A percentile compares a stretch with the other conserved stretches of the same genome.
These are phyloP conservation scores for Pythium apleroticum DNA, from an alignment of 352 stramenopile species.

Conservation along the genomic window DNA sequence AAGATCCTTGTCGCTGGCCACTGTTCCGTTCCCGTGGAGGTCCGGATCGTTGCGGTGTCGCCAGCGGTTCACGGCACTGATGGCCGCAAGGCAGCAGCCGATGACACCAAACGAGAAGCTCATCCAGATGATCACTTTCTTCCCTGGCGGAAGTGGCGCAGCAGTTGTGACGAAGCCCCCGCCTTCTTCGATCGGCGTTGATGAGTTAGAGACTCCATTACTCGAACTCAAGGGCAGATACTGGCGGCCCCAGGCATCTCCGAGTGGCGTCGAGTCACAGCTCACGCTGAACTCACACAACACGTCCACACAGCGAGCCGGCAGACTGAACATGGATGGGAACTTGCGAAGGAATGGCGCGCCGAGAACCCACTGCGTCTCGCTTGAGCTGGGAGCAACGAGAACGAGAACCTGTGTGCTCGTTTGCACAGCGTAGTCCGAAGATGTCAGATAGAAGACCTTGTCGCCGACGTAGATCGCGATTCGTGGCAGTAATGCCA, in stretches of 20 bases:
- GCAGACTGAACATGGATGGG: slow-evolving; percentile 5
- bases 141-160: no score
- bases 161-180: not conserved
- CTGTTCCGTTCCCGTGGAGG: not conserved
- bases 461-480: not conserved
- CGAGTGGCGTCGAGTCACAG: slow-evolving; percentile 3
- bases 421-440: not conserved
- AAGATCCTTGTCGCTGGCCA: not conserved
- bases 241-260: not conserved
- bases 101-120: not conserved
- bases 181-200: not conserved
- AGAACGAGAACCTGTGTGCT: not conserved
- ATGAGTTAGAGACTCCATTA: not conserved
- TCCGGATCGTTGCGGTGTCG: not conserved
- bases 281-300: slow-evolving; percentile 3
- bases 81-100: not conserved
- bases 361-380: slow-evolving; percentile 1
- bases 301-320: not conserved
- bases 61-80: not conserved
- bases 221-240: not conserved
- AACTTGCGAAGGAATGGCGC: slow-evolving; percentile 16
- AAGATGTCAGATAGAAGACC: not conserved
- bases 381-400: not conserved
- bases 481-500: not conserved
- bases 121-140: not conserved